A percentile compares a stretch with the other conserved stretches of the same genome.
Evolutionary conservation across 2,329 filamentous ascomycete genomes (phyloP).

Genomic region (Monosporascus sp.): DNA sequence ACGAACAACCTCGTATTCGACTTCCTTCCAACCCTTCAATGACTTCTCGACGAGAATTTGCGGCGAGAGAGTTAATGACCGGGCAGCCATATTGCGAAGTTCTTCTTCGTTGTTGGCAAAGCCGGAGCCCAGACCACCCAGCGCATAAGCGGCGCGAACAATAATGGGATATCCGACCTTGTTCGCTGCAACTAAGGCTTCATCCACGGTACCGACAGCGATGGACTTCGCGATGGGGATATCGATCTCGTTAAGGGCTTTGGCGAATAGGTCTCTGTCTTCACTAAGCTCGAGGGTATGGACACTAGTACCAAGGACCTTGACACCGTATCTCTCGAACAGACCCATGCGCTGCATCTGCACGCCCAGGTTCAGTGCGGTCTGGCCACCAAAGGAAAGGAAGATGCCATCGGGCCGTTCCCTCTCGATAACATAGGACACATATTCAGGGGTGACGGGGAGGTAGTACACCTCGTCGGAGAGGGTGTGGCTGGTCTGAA

Average conservation of each 20-base stretch:
- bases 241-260: constrained; percentile 93
- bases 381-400: constrained; percentile 95
- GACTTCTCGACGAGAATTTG: constrained; percentile 98
- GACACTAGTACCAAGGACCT: constrained; percentile 91
- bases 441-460: constrained; percentile 95
- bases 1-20: constrained; percentile 96
- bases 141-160: constrained; percentile 91
- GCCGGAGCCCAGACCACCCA: constrained; percentile 92
- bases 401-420: constrained; percentile 96
- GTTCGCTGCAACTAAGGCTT: constrained; percentile 82
- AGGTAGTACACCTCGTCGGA: constrained; percentile 98
- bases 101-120: constrained; percentile 94
- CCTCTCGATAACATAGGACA: constrained; percentile 93
- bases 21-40: constrained; percentile 98
- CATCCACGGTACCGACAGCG: constrained; percentile 84
- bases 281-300: constrained; percentile 91
- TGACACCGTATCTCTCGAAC: constrained; percentile 92
- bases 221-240: constrained; percentile 97
- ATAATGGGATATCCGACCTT: constrained; percentile 95
- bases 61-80: constrained; percentile 86
- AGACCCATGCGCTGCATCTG: constrained; percentile 95
- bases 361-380: constrained; percentile 91
- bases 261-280: constrained; percentile 92
- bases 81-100: constrained; percentile 85
- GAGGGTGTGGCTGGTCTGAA: constrained; percentile 93